Base-by-base conservation (phyloP, 495 filamentous ascomycete species). In the Chaetomium tenue region DNA sequence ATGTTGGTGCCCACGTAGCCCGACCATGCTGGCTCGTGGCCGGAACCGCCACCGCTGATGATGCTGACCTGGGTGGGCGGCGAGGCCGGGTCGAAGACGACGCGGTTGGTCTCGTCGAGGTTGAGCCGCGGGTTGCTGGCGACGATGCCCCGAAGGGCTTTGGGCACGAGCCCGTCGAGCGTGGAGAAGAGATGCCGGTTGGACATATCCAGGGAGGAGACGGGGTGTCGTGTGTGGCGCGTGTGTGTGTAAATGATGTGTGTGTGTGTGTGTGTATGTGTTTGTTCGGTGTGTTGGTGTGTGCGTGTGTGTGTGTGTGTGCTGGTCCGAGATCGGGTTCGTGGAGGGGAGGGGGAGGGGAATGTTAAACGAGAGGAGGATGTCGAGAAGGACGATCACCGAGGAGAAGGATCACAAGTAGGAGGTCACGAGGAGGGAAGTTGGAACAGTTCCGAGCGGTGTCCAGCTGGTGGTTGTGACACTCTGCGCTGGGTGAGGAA, bases 11-110 rank as follows among this genome's bases (percentile, higher is more conserved):
- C 86, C 8, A 88, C 85, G 68, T 86, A 88, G 15, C 85, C 86
- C 4, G 84, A 81, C 84, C 84, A 87, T 51, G 83, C 84, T 26
- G 86, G 86, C 66, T 88, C 86, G 70, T 88, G 86, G 39, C 86
- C 86, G 39, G 78, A 82, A 39, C 85, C 85, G 39, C 85, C 85
- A 5, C 85, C 85, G 40, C 82, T 85, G 64, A 88, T 82, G 69
- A 88, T 76, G 39, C 82, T 79, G 46, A 88, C 85, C 53, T 79
- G 79, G 13, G 78, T 79, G 37, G 73, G 75, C 20, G 79, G 70
- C 54, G 84, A 78, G 16, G 79, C 76, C 25, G 79, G 81, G 65
- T 83, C 80, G 59, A 81, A 84, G 42, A 88, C 84, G 39, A 88
- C 84, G 28, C 81, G 71, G 69, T 86, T 82, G 54, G 77, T 68